A percentile compares a stretch with the other conserved stretches of the same genome.
These are phyloP conservation scores for Solanum phureja DNA, from an alignment of 257 asterid genomes.

Conservation along the genomic window DNA sequence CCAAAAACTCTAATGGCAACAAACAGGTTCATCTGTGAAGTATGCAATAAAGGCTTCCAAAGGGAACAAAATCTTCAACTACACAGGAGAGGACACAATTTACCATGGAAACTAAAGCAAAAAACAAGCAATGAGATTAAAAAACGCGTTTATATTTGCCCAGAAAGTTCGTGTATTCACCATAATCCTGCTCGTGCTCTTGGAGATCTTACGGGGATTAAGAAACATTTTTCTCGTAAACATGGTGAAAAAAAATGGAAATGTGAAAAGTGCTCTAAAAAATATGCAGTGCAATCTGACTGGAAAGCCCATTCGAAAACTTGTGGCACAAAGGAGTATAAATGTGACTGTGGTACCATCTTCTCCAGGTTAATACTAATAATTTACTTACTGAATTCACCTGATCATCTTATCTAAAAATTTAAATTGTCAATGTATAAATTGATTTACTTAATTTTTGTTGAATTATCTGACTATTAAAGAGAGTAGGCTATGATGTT, in stretches of 20 bases:
- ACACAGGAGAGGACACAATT: constrained; percentile 5
- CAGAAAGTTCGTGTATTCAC: constrained; percentile 1
- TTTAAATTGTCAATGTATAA: too few species aligned
- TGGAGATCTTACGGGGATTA: constrained; percentile 5
- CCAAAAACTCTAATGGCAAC: too few species aligned
- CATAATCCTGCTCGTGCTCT: constrained; percentile 3
- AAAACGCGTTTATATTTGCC: constrained; percentile 4
- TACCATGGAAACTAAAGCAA: constrained; percentile 8
- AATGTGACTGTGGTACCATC: constrained; percentile 4
- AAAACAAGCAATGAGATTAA: not conserved
- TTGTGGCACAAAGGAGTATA: constrained; percentile 4
- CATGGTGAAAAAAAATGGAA: constrained; percentile 16
- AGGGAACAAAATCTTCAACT: constrained; percentile 9
- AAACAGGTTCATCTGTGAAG: not conserved
- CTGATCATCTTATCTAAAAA: too few species aligned
- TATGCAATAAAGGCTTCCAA: constrained; percentile 4
- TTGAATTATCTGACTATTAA: too few species aligned
- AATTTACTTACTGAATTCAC: not conserved
- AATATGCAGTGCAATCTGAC: constrained; percentile 6
- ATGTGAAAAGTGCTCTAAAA: constrained; percentile 6
- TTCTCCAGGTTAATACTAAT: not conserved
- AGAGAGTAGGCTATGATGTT: too few species aligned
- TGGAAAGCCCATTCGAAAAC: constrained; percentile 8
- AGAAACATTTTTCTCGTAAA: constrained; percentile 3
- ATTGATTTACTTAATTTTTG: too few species aligned